Base-by-base conservation (phyloP, 1,284 basidiomycete genomes). In the Marasmius fiardii region DNA sequence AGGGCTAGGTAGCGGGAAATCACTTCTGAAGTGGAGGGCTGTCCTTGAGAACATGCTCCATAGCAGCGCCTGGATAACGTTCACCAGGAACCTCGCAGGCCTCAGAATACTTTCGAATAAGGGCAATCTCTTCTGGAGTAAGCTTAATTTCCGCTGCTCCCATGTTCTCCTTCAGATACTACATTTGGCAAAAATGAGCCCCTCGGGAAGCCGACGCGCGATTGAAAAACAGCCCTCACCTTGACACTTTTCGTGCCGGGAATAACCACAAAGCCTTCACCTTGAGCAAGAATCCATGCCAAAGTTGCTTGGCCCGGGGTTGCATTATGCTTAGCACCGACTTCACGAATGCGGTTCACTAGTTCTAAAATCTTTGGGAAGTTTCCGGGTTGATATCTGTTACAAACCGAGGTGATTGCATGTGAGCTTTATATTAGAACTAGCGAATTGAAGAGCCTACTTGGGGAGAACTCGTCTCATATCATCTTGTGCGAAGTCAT, bases 401-500 rank as follows among this genome's bases (percentile, higher is more conserved):
- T 64, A 14, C 18, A 28, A 43, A 26, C n/a, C n/a, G n/a, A n/a
- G n/a, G n/a, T n/a, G n/a, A n/a, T n/a, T n/a, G n/a, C n/a, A 43
- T 12, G 43, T 43, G 20, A n/a, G 33, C 4, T 10, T 24, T 31
- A 34, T 20, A 24, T 20, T 50, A 18, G 35, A 50, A 16, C 43
- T 47, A 48, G 20, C 18, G 31, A 26, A 23, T 43, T 21, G 18
- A 21, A 18, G 43, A n/a, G 51, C 63, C 28, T 56, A 77, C 70
- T 71, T 71, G 33, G 71, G 74, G 33, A 77, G 58, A 0, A 14
- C 45, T 7, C 63, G 60, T 14, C 79, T 71, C 56, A 75, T 72
- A 61, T 86, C 85, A 35, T 69, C 76, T 28, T 74, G 71, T 8
- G 74, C 73, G 53, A 87, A 77, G 61, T 86, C 83, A 26, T 76